Evolutionary conservation across 208 protist species (phyloP), one percentile per base, ranked within the genome.

Genomic region (Trypanosoma brucei): DNA sequence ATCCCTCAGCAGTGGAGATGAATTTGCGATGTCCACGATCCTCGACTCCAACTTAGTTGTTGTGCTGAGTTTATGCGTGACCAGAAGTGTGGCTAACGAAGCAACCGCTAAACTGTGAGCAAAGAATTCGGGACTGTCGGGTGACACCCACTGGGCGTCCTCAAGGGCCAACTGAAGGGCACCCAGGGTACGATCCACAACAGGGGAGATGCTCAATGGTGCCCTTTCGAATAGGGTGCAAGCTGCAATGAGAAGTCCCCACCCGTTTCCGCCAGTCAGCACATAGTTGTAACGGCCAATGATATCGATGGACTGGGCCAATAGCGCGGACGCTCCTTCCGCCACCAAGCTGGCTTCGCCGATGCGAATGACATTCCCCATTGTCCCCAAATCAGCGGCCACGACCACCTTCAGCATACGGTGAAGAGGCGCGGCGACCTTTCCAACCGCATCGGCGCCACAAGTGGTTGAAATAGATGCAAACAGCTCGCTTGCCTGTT

Each of bases 221-320:
- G 64, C 65, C 48, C 39, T 39, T 33, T 73, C 73, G 31, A 88
- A 65, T 11, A 83, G 52, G 40, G 52, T 52, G 51, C 82, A 84
- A n/a, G 72, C 75, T 5, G 75, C 61, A 30, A 46, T 14, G 70
- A 79, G 79, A 42, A 84, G 39, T 31, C 56, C 48, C 62, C 62
- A 67, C 52, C 13, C 22, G 2, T 22, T 30, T 33, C 49, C 57
- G 4, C 14, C 45, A 42, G 55, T 76, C 31, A 60, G 31, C 22
- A 60, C 51, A 67, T 56, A 66, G 3, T 36, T 44, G 38, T 68
- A 69, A 45, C 68, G 68, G 37, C 66, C 46, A 0, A 88, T 59
- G 37, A 69, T 79, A 60, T 67, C 67, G 49, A 88, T 51, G 0
- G 69, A 68, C 50, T 84, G 70, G 2, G 74, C 68, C 7, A 88